Percentiles rank a stretch among this genome's conserved stretches.
phyloP scores from a whole-genome alignment of 179 eudicot species.

The Pouteria campechiana region DNA sequence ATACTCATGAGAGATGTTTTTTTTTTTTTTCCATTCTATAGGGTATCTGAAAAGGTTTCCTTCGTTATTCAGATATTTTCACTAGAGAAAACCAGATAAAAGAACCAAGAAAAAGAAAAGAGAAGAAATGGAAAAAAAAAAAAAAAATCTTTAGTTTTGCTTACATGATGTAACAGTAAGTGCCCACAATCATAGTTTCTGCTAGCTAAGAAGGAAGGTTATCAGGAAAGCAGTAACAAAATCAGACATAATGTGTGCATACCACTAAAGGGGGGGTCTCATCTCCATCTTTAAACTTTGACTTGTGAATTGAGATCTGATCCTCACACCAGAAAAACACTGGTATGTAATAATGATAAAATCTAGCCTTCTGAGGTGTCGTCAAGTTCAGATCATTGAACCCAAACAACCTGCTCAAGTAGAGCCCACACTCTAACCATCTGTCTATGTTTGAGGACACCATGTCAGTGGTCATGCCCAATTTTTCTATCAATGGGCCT shows the following conservation, averaged over 20 bases:
- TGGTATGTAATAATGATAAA: conserved; percentile 87
- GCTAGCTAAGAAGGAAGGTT: no score
- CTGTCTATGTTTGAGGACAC: conserved; percentile 74
- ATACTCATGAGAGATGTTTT: no score
- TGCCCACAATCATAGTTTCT: no score
- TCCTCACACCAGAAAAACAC: conserved; percentile 90
- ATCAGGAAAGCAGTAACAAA: no score
- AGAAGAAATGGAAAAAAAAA: neutral
- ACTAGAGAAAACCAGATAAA: neutral
- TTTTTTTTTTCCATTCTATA: no score
- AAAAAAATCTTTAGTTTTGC: no score
- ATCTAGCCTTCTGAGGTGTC: conserved; percentile 73
- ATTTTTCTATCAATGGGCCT: conserved; percentile 65
- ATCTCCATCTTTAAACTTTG: conserved; percentile 65
- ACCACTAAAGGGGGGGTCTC: conserved; percentile 91
- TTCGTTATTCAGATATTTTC: no score
- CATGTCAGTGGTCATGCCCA: conserved; percentile 54
- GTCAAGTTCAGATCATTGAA: conserved; percentile 62
- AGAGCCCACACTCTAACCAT: conserved; percentile 62
- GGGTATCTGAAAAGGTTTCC: no score
- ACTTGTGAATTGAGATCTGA: conserved; percentile 59
- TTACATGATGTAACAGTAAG: no score
- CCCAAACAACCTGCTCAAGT: conserved; percentile 68
- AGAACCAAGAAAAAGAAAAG: neutral
- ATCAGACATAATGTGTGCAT: conserved; percentile 8